Evolutionary conservation across 2,329 filamentous ascomycete genomes (phyloP), one percentile per base, ranked within the genome.

Genomic region (Xylaria sp.): DNA sequence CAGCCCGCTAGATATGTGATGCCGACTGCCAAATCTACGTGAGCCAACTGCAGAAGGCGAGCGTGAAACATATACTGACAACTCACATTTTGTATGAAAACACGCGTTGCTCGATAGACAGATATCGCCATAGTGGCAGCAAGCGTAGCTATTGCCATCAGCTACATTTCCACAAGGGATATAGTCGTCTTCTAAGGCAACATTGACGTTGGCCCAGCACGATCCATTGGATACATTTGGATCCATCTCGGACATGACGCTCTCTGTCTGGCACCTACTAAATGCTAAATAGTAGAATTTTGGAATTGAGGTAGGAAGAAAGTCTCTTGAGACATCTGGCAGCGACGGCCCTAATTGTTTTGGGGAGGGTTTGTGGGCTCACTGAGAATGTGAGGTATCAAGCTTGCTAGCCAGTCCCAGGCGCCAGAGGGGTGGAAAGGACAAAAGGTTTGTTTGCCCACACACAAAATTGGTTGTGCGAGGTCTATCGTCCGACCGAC

Each of bases 121-220:
- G 6, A 59, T 70, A 21, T 74, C 74, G 2, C 73, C 71, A 47
- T 57, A 60, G 48, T 66, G 69, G 60, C 73, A 75, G 37, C 73
- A 75, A 13, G 69, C 68, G n/a, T 69, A 74, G 23, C 69, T 65
- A 16, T 66, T 55, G 1, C 72, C 71, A 25, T 64, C 51, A 35
- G 63, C 72, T 0, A 48, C 69, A 27, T 74, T 74, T 6, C 73
- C 73, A 50, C 74, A 75, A 3, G 74, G 72, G 18, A 75, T 75
- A 50, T 72, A 75, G 2, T 64, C 66, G 0, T 68, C 54, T 16
- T 57, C 48, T 10, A 70, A 40, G n/a, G 64, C 54, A 44, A 66
- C 62, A 48, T 70, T 70, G 53, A 66, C 64, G 16, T 65, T 70
- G 32, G 57, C 54, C 63, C 71, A 75, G 60, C 73, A 75, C 6